These are phyloP conservation scores for Aaosphaeria pasadenensis DNA, from an alignment of 2,329 filamentous ascomycete species.

Conservation along the genomic window DNA sequence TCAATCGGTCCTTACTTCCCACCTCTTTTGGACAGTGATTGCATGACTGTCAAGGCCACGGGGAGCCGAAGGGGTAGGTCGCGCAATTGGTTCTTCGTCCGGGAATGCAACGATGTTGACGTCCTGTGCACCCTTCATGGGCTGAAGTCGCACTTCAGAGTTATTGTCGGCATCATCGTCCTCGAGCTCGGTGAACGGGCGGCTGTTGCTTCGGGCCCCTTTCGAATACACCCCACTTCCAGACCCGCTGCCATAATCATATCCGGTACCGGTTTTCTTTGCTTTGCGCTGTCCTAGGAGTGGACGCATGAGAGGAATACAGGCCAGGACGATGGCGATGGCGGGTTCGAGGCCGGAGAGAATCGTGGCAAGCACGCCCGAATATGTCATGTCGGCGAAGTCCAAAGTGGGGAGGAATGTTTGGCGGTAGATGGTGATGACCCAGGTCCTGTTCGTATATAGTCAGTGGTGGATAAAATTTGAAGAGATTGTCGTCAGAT, in stretches of 20 bases:
- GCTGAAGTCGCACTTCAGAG: background rate
- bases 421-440: constrained; percentile 21
- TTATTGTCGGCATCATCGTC: background rate
- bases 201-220: background rate
- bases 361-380: constrained; percentile 14
- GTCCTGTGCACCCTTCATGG: background rate
- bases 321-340: constrained; percentile 18
- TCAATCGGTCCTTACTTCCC: too few species aligned
- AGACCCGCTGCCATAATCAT: background rate
- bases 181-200: background rate
- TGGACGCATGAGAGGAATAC: constrained; percentile 16
- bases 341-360: constrained; percentile 18
- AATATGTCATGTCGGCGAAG: constrained; percentile 16
- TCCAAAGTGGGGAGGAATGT: constrained; percentile 7
- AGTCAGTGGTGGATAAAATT: background rate
- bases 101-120: too few species aligned
- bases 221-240: background rate
- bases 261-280: background rate
- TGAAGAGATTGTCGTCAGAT: background rate
- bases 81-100: too few species aligned
- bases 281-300: background rate
- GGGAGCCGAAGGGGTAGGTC: too few species aligned
- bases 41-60: too few species aligned
- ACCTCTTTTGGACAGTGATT: too few species aligned
- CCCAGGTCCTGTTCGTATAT: constrained; percentile 13